Conservation (phyloP, 1,284 basidiomycete species). For the Megacollybia platyphylla region DNA sequence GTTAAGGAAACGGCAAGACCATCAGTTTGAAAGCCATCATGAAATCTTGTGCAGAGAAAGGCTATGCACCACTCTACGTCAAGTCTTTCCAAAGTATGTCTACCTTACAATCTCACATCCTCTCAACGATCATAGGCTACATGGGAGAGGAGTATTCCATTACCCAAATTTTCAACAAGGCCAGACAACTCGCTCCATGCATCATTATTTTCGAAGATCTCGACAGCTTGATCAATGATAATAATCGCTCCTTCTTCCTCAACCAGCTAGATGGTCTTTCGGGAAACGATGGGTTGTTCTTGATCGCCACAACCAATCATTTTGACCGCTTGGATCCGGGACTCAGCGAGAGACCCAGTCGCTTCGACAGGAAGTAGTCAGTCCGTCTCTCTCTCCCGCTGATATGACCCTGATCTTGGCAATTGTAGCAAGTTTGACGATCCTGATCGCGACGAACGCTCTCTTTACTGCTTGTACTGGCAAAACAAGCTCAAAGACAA, state of each 20-base stretch:
- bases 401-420: background rate
- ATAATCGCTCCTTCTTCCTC: slow-evolving; percentile 74
- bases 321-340: slow-evolving; percentile 68
- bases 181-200: slow-evolving; percentile 57
- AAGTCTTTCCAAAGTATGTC: slow-evolving; percentile 51
- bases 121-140: slow-evolving; percentile 24
- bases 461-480: slow-evolving; percentile 64
- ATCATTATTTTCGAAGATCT: slow-evolving; percentile 73
- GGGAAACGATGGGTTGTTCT: slow-evolving; percentile 64
- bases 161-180: slow-evolving; percentile 50
- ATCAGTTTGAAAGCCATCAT: slow-evolving; percentile 69
- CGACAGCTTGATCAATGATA: slow-evolving; percentile 66
- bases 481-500: slow-evolving; percentile 57
- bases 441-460: slow-evolving; percentile 49
- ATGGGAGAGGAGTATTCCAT: slow-evolving; percentile 61
- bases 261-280: slow-evolving; percentile 70
- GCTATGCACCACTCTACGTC: slow-evolving; percentile 64
- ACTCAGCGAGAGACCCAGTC: slow-evolving; percentile 62
- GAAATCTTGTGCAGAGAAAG: slow-evolving; percentile 47
- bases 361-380: slow-evolving; percentile 78
- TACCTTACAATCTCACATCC: background rate
- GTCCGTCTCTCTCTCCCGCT: slow-evolving; percentile 14
- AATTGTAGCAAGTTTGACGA: slow-evolving; percentile 44
- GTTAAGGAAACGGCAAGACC: slow-evolving; percentile 70
- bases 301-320: slow-evolving; percentile 75